Evolutionary conservation across 1,139 yeast species (phyloP).

Genomic region (Scheffersomyces insectosa): DNA sequence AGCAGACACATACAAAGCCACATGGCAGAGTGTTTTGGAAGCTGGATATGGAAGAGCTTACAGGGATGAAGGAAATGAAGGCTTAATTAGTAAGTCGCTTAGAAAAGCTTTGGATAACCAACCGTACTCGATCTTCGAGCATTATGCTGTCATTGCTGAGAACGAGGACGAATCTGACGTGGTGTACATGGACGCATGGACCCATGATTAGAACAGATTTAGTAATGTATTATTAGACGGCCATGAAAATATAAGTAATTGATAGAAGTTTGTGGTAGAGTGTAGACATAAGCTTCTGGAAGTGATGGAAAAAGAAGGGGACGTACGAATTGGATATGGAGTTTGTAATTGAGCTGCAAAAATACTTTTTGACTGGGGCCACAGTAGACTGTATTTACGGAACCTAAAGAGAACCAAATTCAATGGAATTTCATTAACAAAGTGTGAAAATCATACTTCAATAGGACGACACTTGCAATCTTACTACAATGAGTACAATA

Average conservation of each 20-base stretch:
- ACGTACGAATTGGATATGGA: background rate
- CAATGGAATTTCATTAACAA: too few relatives aligned
- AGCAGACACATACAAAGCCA: slow-evolving; percentile 56
- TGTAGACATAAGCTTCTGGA: too few relatives aligned
- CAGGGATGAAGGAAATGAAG: slow-evolving; percentile 21
- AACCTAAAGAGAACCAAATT: too few relatives aligned
- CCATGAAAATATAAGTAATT: background rate
- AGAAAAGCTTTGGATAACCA: slow-evolving; percentile 16
- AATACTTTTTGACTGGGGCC: too few relatives aligned
- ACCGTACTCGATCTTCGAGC: slow-evolving; percentile 37
- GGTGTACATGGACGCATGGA: slow-evolving; percentile 46
- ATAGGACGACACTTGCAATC: too few relatives aligned
- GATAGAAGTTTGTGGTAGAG: background rate
- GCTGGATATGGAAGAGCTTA: slow-evolving; percentile 57
- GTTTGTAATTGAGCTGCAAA: background rate
- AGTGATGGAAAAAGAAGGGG: too few relatives aligned
- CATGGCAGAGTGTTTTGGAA: slow-evolving; percentile 62
- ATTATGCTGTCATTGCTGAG: slow-evolving; percentile 31
- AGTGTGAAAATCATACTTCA: too few relatives aligned
- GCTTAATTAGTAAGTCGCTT: slow-evolving; percentile 11
- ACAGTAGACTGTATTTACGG: too few relatives aligned
- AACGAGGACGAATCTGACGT: slow-evolving; percentile 37
- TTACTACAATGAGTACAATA: too few relatives aligned
- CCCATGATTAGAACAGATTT: slow-evolving; percentile 17
- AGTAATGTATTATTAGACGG: too few relatives aligned